Conservation (phyloP, 2,329 filamentous ascomycete species). For the Aspergillus sergii region DNA sequence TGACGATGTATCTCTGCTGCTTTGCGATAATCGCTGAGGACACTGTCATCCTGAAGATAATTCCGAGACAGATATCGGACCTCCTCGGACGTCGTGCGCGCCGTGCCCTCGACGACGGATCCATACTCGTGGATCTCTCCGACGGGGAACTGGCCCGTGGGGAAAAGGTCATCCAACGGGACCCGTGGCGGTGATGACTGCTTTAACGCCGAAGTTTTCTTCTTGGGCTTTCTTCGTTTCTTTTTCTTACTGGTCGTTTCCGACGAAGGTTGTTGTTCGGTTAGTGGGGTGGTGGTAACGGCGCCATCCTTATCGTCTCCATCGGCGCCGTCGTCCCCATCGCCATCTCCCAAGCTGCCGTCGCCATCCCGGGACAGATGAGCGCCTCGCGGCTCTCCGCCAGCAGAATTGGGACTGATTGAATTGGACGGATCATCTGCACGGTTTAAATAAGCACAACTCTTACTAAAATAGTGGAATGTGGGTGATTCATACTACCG, state of each 20-base stretch:
- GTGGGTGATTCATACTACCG: constrained; percentile 31
- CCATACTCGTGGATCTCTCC: constrained; percentile 51
- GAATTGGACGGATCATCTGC: constrained; percentile 27
- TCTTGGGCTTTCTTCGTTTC: constrained; percentile 40
- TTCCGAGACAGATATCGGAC: constrained; percentile 43
- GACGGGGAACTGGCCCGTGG: constrained; percentile 45
- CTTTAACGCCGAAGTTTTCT: constrained; percentile 21
- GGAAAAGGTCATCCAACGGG: constrained; percentile 50
- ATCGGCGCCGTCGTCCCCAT: constrained; percentile 20
- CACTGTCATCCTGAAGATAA: constrained; percentile 49
- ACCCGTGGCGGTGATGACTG: constrained; percentile 54
- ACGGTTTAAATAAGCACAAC: constrained; percentile 12
- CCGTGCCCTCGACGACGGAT: constrained; percentile 44
- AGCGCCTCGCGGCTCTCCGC: constrained; percentile 47
- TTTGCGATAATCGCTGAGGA: constrained; percentile 58
- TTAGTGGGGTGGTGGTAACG: neutral
- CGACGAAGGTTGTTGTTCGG: neutral
- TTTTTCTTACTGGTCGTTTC: constrained; percentile 27
- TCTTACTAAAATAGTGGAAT: neutral
- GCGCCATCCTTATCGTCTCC: neutral
- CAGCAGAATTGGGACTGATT: constrained; percentile 26
- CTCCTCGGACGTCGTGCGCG: constrained; percentile 53
- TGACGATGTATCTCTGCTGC: constrained; percentile 61
- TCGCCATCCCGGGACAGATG: constrained; percentile 50
- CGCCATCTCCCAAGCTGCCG: constrained; percentile 40